phyloP scores from a whole-genome alignment of 192 early-diverging fungal species.

The Oehlia diaphana region DNA sequence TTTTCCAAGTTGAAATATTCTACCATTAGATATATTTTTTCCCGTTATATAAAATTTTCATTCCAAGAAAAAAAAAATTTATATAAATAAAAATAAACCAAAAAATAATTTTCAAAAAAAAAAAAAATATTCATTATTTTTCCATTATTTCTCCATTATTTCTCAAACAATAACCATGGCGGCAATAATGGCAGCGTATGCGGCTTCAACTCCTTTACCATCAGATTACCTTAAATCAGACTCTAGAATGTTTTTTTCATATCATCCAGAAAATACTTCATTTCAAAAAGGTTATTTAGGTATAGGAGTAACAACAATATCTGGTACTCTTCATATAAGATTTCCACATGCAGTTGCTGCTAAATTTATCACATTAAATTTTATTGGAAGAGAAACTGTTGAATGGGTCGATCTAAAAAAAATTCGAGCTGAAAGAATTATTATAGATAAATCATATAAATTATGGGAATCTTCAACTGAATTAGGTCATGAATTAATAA shows the following conservation, averaged over 20 bases:
- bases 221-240: constrained; percentile 16
- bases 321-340: constrained; percentile 26
- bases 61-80: too few relatives aligned
- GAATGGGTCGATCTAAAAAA: constrained; percentile 27
- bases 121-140: too few relatives aligned
- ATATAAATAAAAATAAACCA: too few relatives aligned
- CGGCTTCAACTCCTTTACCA: not conserved
- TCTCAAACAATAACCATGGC: not conserved
- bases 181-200: not conserved
- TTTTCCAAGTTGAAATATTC: too few relatives aligned
- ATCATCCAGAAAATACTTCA: constrained; percentile 15
- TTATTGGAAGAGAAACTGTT: constrained; percentile 19
- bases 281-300: constrained; percentile 24
- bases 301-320: not conserved
- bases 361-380: constrained; percentile 14
- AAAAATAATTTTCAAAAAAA: too few relatives aligned
- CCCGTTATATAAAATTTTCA: too few relatives aligned
- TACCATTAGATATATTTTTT: too few relatives aligned
- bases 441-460: constrained; percentile 6
- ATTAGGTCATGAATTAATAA: constrained; percentile 25
- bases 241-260: constrained; percentile 21
- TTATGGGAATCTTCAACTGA: constrained; percentile 16
- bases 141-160: too few relatives aligned
- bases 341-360: constrained; percentile 25
- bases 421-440: constrained; percentile 21